phyloP scores from a whole-genome alignment of 2,329 filamentous ascomycete genomes.

The Passalora sequoiae region DNA sequence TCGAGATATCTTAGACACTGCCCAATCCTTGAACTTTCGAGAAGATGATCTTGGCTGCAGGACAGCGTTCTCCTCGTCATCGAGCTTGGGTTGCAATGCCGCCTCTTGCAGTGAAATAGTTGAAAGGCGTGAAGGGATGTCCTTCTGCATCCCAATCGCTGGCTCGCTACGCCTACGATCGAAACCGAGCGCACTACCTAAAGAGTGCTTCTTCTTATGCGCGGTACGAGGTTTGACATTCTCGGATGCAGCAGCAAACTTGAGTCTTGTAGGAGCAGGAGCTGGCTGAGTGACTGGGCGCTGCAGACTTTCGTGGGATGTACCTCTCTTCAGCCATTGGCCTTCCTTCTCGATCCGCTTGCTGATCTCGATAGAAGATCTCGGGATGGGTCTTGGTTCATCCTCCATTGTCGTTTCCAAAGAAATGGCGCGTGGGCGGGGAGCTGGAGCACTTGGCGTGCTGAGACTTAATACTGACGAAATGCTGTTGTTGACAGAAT shows the following conservation, averaged over 20 bases:
- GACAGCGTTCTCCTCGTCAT: conserved; percentile 8
- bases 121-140: conserved; percentile 27
- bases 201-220: conserved; percentile 58
- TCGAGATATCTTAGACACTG: conserved; percentile 51
- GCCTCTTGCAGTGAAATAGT: conserved; percentile 31
- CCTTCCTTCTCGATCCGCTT: conserved; percentile 31
- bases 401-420: conserved; percentile 40
- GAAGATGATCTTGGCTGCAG: conserved; percentile 27
- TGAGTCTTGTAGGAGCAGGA: conserved; percentile 9
- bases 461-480: conserved; percentile 67
- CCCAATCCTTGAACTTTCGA: conserved; percentile 70
- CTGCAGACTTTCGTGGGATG: conserved; percentile 15
- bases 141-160: conserved; percentile 26
- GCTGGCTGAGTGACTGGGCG: conserved; percentile 24
- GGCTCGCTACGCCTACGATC: conserved; percentile 47
- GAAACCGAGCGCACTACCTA: conserved; percentile 56
- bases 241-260: conserved; percentile 12
- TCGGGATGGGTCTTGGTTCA: conserved; percentile 56
- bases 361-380: conserved; percentile 23
- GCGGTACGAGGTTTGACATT: conserved; percentile 18
- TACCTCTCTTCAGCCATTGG: conserved; percentile 29
- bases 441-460: conserved; percentile 43
- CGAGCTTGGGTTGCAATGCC: conserved; percentile 3
- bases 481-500: conserved; percentile 73
- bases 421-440: conserved; percentile 38